Evolutionary conservation across 768 basidiomycete species (phyloP).

Genomic region (Suillus placidus): DNA sequence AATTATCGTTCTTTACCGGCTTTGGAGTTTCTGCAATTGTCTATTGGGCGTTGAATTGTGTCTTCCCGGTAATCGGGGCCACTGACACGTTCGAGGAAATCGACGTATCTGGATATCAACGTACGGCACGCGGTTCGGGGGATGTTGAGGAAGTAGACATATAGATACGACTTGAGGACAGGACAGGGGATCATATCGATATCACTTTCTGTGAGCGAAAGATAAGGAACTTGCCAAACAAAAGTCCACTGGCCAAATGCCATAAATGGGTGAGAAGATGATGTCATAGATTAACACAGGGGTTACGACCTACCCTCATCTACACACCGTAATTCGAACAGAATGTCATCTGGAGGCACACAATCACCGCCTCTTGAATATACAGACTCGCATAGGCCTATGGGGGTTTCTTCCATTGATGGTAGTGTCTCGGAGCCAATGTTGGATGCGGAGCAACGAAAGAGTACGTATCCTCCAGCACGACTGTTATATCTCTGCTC

Average conservation of each 20-base stretch:
- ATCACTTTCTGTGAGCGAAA: background rate
- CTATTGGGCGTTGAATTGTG: conserved; percentile 59
- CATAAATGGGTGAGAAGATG: background rate
- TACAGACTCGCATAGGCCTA: conserved; percentile 47
- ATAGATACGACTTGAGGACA: background rate
- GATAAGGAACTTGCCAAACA: background rate
- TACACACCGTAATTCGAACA: conserved; percentile 4
- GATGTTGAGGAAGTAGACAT: background rate
- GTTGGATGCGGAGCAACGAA: conserved; percentile 48
- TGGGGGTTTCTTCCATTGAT: conserved; percentile 51
- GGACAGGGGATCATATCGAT: background rate
- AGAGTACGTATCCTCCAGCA: conserved; percentile 33
- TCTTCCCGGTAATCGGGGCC: conserved; percentile 61
- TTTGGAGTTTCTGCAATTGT: conserved; percentile 68
- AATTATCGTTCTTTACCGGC: conserved; percentile 83
- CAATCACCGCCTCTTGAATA: conserved; percentile 60
- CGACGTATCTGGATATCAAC: conserved; percentile 46
- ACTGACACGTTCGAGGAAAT: conserved; percentile 54
- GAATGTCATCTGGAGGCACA: conserved; percentile 40
- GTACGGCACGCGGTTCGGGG: background rate
- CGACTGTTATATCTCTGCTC: background rate
- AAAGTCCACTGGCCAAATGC: background rate
- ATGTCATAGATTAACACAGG: background rate
- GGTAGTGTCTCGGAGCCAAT: conserved; percentile 36
- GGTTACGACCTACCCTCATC: background rate